A percentile compares a stretch with the other conserved stretches of the same genome.
Evolutionary conservation across 73 alveolate genomes (phyloP).

Genomic region (Paraurostyla sp.): DNA sequence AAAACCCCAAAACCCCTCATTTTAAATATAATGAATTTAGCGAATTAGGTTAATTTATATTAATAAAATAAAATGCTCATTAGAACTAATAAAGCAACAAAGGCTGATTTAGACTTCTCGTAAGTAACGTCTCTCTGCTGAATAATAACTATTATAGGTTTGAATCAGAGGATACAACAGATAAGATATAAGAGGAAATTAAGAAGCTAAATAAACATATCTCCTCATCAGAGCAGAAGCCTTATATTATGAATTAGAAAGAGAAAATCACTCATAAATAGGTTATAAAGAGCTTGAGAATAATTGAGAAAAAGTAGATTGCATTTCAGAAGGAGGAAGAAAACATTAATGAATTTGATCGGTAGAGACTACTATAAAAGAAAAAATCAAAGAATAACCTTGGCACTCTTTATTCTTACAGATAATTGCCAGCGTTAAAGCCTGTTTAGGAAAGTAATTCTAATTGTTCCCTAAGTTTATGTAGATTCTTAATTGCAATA

Average conservation of each 20-base stretch:
- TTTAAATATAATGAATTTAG: neutral
- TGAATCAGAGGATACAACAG: slow-evolving; percentile 58
- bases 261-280: neutral
- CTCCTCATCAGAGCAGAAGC: neutral
- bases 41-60: neutral
- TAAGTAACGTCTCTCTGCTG: neutral
- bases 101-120: slow-evolving; percentile 30
- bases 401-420: too few species aligned
- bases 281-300: neutral
- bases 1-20: slow-evolving; percentile 34
- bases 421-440: too few species aligned
- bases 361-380: neutral
- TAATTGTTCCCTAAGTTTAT: too few species aligned
- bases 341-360: neutral
- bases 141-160: neutral
- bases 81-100: neutral
- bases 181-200: slow-evolving; percentile 34
- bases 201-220: slow-evolving; percentile 16
- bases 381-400: too few species aligned
- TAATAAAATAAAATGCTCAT: neutral
- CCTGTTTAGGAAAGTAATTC: too few species aligned
- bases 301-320: slow-evolving; percentile 23
- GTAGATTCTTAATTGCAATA: too few species aligned
- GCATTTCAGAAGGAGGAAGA: slow-evolving; percentile 36
- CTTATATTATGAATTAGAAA: slow-evolving; percentile 19